phyloP scores from a whole-genome alignment of 176 grass and related monocot genomes.

The Aegilops bicornis region DNA sequence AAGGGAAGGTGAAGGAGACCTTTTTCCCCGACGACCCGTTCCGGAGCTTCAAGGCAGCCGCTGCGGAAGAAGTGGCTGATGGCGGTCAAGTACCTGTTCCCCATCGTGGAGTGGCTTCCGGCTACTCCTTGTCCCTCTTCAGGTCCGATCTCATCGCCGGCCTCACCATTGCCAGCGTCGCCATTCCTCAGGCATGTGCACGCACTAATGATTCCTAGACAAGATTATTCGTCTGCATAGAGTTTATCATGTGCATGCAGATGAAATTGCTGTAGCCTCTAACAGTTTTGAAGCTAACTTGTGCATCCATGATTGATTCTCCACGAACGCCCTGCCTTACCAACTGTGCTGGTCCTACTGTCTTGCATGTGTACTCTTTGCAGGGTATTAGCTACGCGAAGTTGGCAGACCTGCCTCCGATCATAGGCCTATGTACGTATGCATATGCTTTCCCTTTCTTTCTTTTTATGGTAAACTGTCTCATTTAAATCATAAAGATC shows the following conservation, averaged over 20 bases:
- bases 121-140: constrained; percentile 76
- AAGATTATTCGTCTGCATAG: too few species aligned
- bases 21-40: constrained; percentile 97
- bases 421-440: constrained; percentile 83
- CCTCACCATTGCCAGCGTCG: constrained; percentile 95
- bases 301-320: not conserved
- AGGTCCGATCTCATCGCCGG: constrained; percentile 90
- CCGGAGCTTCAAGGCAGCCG: constrained; percentile 65
- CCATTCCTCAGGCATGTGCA: constrained; percentile 75
- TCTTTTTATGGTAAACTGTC: too few species aligned
- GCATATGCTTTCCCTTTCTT: not conserved
- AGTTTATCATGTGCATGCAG: not conserved
- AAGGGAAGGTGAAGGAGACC: constrained; percentile 83
- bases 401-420: constrained; percentile 76
- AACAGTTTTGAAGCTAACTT: too few species aligned
- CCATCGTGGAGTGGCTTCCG: constrained; percentile 70
- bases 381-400: constrained; percentile 99
- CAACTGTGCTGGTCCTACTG: not conserved
- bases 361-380: not conserved
- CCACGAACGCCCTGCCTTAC: not conserved
- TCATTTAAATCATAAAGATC: too few species aligned
- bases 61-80: constrained; percentile 46
- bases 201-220: too few species aligned
- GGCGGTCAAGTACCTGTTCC: constrained; percentile 75
- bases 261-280: too few species aligned